Conservation (phyloP, 352 stramenopile species). For the Globisporangium ultimum region DNA sequence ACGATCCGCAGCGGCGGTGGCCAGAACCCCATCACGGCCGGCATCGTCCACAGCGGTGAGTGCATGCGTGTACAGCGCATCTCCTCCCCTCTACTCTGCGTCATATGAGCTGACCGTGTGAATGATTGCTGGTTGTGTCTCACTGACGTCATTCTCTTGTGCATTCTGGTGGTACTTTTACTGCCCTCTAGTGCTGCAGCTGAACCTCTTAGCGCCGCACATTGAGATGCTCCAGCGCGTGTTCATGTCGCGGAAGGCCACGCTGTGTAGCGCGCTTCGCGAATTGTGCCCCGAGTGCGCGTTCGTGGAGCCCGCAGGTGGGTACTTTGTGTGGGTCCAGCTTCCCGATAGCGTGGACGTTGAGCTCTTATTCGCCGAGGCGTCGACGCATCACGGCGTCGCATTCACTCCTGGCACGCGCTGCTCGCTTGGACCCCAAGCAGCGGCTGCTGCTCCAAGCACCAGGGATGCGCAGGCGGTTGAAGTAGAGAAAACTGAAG, state of each 20-base stretch:
- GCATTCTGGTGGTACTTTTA: constrained; percentile 6
- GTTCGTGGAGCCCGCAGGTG: constrained; percentile 65
- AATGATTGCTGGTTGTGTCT: constrained; percentile 1
- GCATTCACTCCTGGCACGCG: constrained; percentile 72
- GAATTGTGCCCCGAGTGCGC: constrained; percentile 34
- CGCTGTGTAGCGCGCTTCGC: constrained; percentile 45
- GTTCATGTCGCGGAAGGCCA: constrained; percentile 37
- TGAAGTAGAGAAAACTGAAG: no score
- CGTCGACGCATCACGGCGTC: constrained; percentile 49
- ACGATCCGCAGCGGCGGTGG: constrained; percentile 88
- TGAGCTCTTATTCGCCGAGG: constrained; percentile 47
- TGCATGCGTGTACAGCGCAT: constrained; percentile 12
- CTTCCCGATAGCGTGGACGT: constrained; percentile 47
- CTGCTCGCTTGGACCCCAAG: constrained; percentile 28
- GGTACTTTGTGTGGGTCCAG: constrained; percentile 85
- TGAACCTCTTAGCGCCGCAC: constrained; percentile 42
- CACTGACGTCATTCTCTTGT: constrained; percentile 26
- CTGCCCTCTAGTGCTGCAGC: constrained; percentile 44
- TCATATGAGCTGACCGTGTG: no score
- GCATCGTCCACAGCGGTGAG: constrained; percentile 74
- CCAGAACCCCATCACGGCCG: constrained; percentile 87
- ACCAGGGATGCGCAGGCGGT: no score
- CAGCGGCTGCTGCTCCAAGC: no score
- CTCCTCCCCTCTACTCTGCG: background rate
- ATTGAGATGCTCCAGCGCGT: constrained; percentile 39